phyloP scores from a whole-genome alignment of 2,329 filamentous ascomycete species.

The Hypoxylon sp. region DNA sequence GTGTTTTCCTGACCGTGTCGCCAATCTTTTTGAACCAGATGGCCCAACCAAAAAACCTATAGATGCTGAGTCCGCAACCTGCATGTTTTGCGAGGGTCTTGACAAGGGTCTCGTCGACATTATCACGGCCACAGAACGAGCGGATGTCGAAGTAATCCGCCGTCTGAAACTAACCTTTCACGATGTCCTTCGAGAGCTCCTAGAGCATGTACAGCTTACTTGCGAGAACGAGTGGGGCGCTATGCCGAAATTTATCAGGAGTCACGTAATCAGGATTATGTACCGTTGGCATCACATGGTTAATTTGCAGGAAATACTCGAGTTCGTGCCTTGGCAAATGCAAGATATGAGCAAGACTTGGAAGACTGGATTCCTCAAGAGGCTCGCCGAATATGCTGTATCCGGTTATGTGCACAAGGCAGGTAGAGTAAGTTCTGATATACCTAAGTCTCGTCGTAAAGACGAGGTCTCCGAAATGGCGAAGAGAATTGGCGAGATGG shows the following conservation, averaged over 20 bases:
- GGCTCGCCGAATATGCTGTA: not conserved
- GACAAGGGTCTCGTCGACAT: not conserved
- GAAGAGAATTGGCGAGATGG: not conserved
- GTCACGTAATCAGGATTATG: not conserved
- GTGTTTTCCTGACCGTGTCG: not conserved
- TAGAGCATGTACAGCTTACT: not conserved
- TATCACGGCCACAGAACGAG: not conserved
- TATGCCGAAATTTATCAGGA: not conserved
- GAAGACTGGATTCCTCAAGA: not conserved
- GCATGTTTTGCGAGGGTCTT: not conserved
- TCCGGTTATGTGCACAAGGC: not conserved
- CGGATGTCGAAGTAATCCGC: not conserved
- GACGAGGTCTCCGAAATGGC: not conserved
- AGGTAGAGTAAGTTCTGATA: not conserved
- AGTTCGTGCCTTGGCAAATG: not conserved
- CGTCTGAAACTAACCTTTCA: not conserved
- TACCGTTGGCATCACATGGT: not conserved
- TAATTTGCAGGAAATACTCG: not conserved
- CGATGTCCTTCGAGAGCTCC: not conserved
- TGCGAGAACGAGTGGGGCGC: not conserved
- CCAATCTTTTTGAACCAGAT: not conserved
- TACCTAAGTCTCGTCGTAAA: not conserved
- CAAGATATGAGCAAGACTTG: not conserved
- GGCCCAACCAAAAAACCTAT: not conserved
- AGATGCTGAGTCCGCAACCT: not conserved